Conservation (phyloP, 345 rosid genomes). For the Hirschfeldia incana region DNA sequence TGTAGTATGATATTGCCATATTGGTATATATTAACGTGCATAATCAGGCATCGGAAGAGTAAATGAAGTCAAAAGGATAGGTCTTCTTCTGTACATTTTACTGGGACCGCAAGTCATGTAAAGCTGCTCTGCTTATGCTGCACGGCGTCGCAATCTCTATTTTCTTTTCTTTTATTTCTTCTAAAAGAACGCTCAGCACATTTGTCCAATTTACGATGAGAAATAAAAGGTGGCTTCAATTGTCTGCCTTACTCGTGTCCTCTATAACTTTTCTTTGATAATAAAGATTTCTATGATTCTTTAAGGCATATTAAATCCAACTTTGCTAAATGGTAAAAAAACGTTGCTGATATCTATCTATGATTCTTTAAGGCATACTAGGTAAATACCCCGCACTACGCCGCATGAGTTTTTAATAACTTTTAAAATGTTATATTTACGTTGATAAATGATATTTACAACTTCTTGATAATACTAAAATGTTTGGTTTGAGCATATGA, state of each 20-base stretch:
- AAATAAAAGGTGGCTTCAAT: background rate
- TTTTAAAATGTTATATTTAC: too few species aligned
- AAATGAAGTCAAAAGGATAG: constrained; percentile 15
- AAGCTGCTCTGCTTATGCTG: constrained; percentile 30
- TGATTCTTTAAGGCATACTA: too few species aligned
- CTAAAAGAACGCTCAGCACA: background rate
- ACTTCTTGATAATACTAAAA: too few species aligned
- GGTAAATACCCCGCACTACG: too few species aligned
- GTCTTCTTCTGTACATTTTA: constrained; percentile 12
- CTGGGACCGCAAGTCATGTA: constrained; percentile 39
- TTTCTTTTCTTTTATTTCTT: background rate
- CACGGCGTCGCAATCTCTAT: constrained; percentile 36
- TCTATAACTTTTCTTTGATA: too few species aligned
- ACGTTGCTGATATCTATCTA: too few species aligned
- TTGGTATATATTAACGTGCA: constrained; percentile 1
- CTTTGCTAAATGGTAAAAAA: too few species aligned
- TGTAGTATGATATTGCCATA: constrained; percentile 8
- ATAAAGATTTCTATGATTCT: too few species aligned
- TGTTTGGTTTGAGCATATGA: too few species aligned
- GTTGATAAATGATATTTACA: too few species aligned
- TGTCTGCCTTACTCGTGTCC: background rate
- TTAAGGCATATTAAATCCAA: too few species aligned
- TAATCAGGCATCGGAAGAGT: constrained; percentile 8
- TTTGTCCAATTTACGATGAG: constrained; percentile 28
- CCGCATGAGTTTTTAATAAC: too few species aligned